Evolutionary conservation across 2,329 filamentous ascomycete genomes (phyloP).

Genomic region (Beauveria scarabaeidicola): DNA sequence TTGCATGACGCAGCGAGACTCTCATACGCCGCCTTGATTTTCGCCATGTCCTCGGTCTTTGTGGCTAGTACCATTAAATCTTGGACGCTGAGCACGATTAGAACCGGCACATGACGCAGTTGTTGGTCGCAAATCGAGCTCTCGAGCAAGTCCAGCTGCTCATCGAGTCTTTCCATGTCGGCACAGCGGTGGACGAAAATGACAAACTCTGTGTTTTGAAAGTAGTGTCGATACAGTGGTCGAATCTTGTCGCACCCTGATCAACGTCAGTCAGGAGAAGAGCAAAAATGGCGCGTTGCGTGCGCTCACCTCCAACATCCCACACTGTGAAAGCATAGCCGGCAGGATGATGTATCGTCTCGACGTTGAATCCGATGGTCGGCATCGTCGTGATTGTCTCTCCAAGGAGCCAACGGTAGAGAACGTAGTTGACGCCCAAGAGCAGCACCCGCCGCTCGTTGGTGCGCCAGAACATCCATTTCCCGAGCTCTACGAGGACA

Average conservation of each 20-base stretch:
- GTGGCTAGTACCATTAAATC: conserved; percentile 18
- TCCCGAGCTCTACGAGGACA: not conserved
- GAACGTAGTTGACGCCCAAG: conserved; percentile 25
- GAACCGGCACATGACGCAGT: conserved; percentile 20
- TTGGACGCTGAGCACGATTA: conserved; percentile 23
- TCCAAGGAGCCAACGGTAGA: conserved; percentile 80
- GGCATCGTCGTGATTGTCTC: conserved; percentile 91
- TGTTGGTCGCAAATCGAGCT: conserved; percentile 16
- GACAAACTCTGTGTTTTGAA: conserved; percentile 18
- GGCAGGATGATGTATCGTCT: conserved; percentile 47
- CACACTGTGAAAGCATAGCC: conserved; percentile 19
- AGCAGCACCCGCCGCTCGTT: conserved; percentile 2
- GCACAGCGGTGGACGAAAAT: conserved; percentile 23
- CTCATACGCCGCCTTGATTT: not conserved
- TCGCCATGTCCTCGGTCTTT: conserved; percentile 15
- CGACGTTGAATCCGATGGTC: conserved; percentile 92
- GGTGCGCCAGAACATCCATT: not conserved
- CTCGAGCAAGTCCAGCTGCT: conserved; percentile 21
- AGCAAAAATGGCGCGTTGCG: not conserved
- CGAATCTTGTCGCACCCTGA: conserved; percentile 22
- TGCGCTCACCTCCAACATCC: conserved; percentile 21
- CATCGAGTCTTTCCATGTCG: conserved; percentile 17
- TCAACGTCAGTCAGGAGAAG: not conserved
- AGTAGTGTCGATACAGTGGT: conserved; percentile 21
- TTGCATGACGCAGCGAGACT: conserved; percentile 2